These are phyloP conservation scores for Moringa oleifera DNA, from an alignment of 345 rosid genomes.

Conservation along the genomic window DNA sequence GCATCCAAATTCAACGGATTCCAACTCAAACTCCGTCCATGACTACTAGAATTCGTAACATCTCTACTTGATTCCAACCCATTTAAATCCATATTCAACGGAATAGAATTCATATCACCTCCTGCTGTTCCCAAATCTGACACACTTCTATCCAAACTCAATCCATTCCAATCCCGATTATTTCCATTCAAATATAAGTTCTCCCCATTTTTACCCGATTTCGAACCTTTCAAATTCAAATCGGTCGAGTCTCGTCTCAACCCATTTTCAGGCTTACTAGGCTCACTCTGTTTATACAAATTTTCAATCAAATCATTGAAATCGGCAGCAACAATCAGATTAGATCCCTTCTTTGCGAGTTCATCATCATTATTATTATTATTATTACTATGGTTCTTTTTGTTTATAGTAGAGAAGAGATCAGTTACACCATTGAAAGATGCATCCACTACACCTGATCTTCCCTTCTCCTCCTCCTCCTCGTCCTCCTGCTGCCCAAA, in stretches of 20 bases:
- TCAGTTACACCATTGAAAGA: slow-evolving; percentile 23
- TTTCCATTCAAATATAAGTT: slow-evolving; percentile 7
- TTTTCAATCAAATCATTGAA: slow-evolving; percentile 39
- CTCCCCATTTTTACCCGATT: slow-evolving; percentile 13
- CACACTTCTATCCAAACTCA: slow-evolving; percentile 10
- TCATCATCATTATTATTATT: slow-evolving; percentile 25
- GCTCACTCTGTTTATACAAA: slow-evolving; percentile 33
- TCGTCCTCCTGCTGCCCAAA: slow-evolving; percentile 63
- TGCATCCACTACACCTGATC: slow-evolving; percentile 27
- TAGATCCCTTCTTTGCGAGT: slow-evolving; percentile 20
- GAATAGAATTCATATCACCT: slow-evolving; percentile 14
- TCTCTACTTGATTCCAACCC: slow-evolving; percentile 17
- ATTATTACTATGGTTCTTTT: background rate
- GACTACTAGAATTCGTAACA: slow-evolving; percentile 2
- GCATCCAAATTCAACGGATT: slow-evolving; percentile 25
- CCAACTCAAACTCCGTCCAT: slow-evolving; percentile 25
- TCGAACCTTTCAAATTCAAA: slow-evolving; percentile 9
- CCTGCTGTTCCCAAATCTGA: slow-evolving; percentile 15
- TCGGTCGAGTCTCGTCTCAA: slow-evolving; percentile 4
- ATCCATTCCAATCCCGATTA: slow-evolving; percentile 12
- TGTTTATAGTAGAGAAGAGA: slow-evolving; percentile 17
- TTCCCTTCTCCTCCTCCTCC: slow-evolving; percentile 31
- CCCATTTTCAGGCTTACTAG: slow-evolving; percentile 16
- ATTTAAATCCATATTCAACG: slow-evolving; percentile 15
- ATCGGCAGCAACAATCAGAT: slow-evolving; percentile 15